Base-by-base conservation (phyloP, 192 early-diverging fungal species). In the Gamsiella multidivaricata region DNA sequence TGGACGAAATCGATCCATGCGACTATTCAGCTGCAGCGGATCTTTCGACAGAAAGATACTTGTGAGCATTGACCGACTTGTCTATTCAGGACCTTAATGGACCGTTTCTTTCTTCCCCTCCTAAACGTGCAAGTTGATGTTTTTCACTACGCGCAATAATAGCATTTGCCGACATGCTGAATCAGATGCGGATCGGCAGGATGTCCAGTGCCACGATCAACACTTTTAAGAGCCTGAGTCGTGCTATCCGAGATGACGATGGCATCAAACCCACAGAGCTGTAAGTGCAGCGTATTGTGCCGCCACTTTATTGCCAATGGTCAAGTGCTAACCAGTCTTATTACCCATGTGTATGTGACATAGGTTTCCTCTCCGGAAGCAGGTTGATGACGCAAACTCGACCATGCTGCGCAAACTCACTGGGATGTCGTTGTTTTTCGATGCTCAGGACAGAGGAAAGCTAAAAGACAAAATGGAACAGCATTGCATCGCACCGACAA, bases 11-110 rank as follows among this genome's bases (percentile, higher is more conserved):
- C 80, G 3, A 78, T 93, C 5, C 54, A 82, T 22, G 62, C 76
- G 23, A 90, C 84, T 11, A 80, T 92, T 14, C 73, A 92, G 79
- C 64, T 97, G 46, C 88, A 83, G 6, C 85, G 89, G 34, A 90
- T 96, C 29, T 97, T 94, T 68, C 80, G 96, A 45, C 96, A 97
- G 61, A 90, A 86, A 66, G 95, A 97, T 61, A 41, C 49, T 41
- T 43, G 85, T 84, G 70, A 74, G 59, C 56, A 15, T 33, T 10
- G 22, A 15, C 12, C 18, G 12, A 8, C 17, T 51, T 51, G 29
- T 32, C 23, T 39, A 39, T 39, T 39, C n/a, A n/a, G n/a, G n/a
- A n/a, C n/a, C n/a, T n/a, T n/a, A n/a, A n/a, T n/a, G n/a, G n/a
- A n/a, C n/a, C n/a, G n/a, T n/a, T n/a, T n/a, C n/a, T n/a, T n/a